Percentiles rank a stretch among this genome's conserved stretches.
phyloP scores from a whole-genome alignment of 768 basidiomycete species.

The Pisolithus marmoratus region DNA sequence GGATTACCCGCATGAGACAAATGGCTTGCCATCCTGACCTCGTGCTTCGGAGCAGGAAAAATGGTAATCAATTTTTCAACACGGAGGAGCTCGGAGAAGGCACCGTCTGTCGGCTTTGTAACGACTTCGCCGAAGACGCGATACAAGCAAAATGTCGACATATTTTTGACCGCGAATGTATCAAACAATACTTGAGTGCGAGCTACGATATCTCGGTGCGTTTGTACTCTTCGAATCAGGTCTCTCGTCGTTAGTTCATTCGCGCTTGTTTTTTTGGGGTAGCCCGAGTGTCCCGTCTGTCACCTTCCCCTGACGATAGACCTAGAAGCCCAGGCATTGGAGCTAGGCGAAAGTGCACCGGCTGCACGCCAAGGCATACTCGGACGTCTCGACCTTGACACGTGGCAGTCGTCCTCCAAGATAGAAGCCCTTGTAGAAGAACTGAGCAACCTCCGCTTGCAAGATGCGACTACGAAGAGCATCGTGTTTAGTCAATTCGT shows the following conservation, averaged over 20 bases:
- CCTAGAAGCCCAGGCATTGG: slow-evolving; percentile 88
- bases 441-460: slow-evolving; percentile 70
- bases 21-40: slow-evolving; percentile 96
- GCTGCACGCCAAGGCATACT: slow-evolving; percentile 83
- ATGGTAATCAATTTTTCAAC: slow-evolving; percentile 53
- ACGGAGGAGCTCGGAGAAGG: slow-evolving; percentile 61
- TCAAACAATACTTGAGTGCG: slow-evolving; percentile 84
- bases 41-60: slow-evolving; percentile 82
- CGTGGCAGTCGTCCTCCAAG: slow-evolving; percentile 95
- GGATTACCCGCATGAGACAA: slow-evolving; percentile 93
- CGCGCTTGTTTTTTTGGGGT: neutral
- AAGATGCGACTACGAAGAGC: slow-evolving; percentile 92
- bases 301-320: slow-evolving; percentile 91
- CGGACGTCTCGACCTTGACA: slow-evolving; percentile 80
- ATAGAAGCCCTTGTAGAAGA: slow-evolving; percentile 97
- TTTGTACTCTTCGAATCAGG: slow-evolving; percentile 4
- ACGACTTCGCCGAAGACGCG: slow-evolving; percentile 95
- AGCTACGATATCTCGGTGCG: slow-evolving; percentile 59
- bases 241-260: neutral
- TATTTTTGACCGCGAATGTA: slow-evolving; percentile 94
- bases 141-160: slow-evolving; percentile 92
- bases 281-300: slow-evolving; percentile 95
- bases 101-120: slow-evolving; percentile 91
- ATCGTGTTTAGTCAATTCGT: slow-evolving; percentile 97
- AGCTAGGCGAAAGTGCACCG: slow-evolving; percentile 56